phyloP scores from a whole-genome alignment of 768 basidiomycete genomes.

The Podaxis mareebaensis region DNA sequence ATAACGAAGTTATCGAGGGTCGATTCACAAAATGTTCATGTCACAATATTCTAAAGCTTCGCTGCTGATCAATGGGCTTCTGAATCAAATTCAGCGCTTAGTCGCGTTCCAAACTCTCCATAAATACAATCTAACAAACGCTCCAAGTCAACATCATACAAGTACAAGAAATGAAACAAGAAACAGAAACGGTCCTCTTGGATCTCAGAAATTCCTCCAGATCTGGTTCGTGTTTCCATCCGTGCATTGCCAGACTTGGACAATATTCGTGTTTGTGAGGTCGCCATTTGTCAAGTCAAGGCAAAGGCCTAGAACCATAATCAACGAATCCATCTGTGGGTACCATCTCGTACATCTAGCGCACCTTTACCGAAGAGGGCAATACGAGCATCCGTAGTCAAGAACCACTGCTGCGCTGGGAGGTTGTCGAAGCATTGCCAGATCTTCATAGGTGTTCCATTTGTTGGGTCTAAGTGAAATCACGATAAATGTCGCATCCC shows the following conservation, averaged over 20 bases:
- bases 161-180: too few relatives aligned
- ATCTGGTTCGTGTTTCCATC: constrained; percentile 19
- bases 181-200: too few relatives aligned
- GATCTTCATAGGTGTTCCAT: constrained; percentile 23
- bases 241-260: constrained; percentile 20
- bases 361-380: constrained; percentile 13
- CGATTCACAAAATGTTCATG: too few relatives aligned
- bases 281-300: constrained; percentile 16
- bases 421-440: constrained; percentile 24
- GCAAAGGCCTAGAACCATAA: constrained; percentile 9
- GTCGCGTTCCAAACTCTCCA: too few relatives aligned
- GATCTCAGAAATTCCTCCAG: constrained; percentile 10
- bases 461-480: constrained; percentile 13
- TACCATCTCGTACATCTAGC: not conserved
- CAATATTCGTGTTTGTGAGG: constrained; percentile 14
- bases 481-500: not conserved
- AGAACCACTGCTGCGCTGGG: constrained; percentile 22
- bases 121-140: too few relatives aligned
- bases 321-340: not conserved
- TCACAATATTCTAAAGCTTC: too few relatives aligned
- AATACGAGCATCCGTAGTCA: constrained; percentile 16
- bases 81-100: too few relatives aligned
- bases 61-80: too few relatives aligned
- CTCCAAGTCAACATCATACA: too few relatives aligned
- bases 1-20: too few relatives aligned